A percentile compares a stretch with the other conserved stretches of the same genome.
phyloP scores from a whole-genome alignment of 805 yeast genomes.

The Teunomyces kruisii region DNA sequence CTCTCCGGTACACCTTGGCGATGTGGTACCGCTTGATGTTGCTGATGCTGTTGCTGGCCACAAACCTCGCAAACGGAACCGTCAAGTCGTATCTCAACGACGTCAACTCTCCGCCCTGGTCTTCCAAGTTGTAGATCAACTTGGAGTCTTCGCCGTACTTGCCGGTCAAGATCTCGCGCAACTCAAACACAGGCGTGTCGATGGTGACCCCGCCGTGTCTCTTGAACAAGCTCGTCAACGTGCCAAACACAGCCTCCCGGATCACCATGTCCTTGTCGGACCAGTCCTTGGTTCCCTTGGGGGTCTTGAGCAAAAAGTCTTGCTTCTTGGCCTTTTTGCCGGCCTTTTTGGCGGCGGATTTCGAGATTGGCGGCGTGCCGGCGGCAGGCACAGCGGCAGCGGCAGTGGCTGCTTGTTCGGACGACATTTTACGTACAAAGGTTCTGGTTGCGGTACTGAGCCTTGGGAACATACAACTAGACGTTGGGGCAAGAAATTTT shows the following conservation, averaged over 20 bases:
- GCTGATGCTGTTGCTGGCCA: conserved; percentile 91
- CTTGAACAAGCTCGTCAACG: conserved; percentile 74
- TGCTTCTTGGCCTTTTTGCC: conserved; percentile 39
- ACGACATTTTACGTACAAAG: conserved; percentile 18
- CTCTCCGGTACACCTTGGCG: conserved; percentile 98
- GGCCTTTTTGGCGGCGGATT: conserved; percentile 10
- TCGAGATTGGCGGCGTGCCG: conserved; percentile 16
- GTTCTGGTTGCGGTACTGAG: conserved; percentile 8
- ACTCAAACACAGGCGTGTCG: conserved; percentile 97
- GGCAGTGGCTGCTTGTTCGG: conserved; percentile 14
- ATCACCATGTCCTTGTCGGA: conserved; percentile 96
- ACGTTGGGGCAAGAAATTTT: not conserved
- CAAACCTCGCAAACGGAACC: conserved; percentile 96
- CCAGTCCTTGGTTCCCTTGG: conserved; percentile 98
- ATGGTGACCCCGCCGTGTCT: conserved; percentile 98
- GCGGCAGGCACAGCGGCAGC: conserved; percentile 11
- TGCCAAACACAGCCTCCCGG: conserved; percentile 80
- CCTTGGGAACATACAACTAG: conserved; percentile 16
- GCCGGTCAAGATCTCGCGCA: conserved; percentile 92
- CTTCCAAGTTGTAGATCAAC: conserved; percentile 91
- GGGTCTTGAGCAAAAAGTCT: conserved; percentile 82
- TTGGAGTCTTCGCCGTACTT: conserved; percentile 99
- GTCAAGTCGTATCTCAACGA: conserved; percentile 95
- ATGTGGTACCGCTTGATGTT: conserved; percentile 92
- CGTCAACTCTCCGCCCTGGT: conserved; percentile 97